Base-by-base conservation (phyloP, 2,329 filamentous ascomycete genomes). In the Raffaelea deltoideospora region DNA sequence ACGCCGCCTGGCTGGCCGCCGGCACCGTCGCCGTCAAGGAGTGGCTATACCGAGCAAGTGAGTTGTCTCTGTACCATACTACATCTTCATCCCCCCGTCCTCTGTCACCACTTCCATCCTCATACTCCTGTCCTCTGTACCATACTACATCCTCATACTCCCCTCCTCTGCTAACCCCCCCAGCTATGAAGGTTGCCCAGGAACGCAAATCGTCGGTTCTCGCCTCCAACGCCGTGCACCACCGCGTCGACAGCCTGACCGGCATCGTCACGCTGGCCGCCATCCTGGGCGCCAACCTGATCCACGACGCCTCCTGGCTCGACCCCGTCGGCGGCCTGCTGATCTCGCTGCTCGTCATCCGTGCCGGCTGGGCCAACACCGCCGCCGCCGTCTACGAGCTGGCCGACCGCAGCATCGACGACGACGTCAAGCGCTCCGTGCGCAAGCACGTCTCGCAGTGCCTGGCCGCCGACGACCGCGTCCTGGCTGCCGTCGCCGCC, bases 41-140 rank as follows among this genome's bases (percentile, higher is more conserved):
- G 59, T 98, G 87, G 84, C 65, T 98, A 20, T 98, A 96, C 54
- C 79, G 81, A 64, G 85, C 88, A 45, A 98, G 88, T 90, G 75
- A 66, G 82, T 73, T 4, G 3, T 4, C 9, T 21, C 9, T 18
- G 3, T 14, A 11, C 15, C 20, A 32, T 33, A 31, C 4, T 5
- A 3, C 15, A 10, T 22, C 24, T 26, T 23, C 9, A 5, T 33
- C 8, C n/a, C 14, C 14, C n/a, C 26, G 22, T 10, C 26, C 21
- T 24, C 13, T n/a, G n/a, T n/a, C n/a, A n/a, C n/a, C n/a, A n/a
- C n/a, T n/a, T 27, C 34, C 10, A 10, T 15, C 21, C n/a, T 21
- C 3, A 20, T 11, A 11, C 24, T 17, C 33, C 15, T 36, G 20
- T 10, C 13, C 33, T 17, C 18, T 27, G n/a, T 21, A 23, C 33